Evolutionary conservation across 768 basidiomycete species (phyloP), one percentile per base, ranked within the genome.

Genomic region (Cytidiella melzeri): DNA sequence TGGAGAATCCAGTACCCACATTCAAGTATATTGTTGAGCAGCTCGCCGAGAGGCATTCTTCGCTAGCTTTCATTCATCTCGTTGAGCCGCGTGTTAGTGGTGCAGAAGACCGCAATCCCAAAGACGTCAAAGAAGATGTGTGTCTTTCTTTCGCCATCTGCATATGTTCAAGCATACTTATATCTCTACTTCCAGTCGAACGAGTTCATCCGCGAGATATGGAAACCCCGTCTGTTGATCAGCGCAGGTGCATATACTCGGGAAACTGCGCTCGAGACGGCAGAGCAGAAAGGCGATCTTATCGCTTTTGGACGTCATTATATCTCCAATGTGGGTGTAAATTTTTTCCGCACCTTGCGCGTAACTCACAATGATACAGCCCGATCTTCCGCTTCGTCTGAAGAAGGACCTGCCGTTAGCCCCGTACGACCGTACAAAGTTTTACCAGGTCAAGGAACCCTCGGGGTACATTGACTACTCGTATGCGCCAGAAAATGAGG

Each of bases 1-100:
- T 79, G 76, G 54, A 58, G 3, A 70, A 83, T 50, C 80, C 80
- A 0, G 62, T 71, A 3, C 76, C 79, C 0, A 75, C 75, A 6
- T 84, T 79, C 66, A 54, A 67, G 0, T 70, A 81, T 59, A 54
- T 83, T 26, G 69, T 76, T 20, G 46, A 64, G 4, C 46, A 71
- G 39, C 50, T 84, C 21, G 64, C 62, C 23, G 45, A 61, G 18
- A 49, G 51, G 7, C 68, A 73, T 55, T 73, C 79, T 5, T 47
- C 71, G 26, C 60, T 71, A 4, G 69, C 67, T 12, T 73, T 72
- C 59, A 41, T 72, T 20, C 67, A 73, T 56, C 34, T 67, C 39
- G 56, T 67, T 3, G 64, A 68, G 51, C 59, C 68, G 13, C 43
- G 52, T 2, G 43, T 49, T 3, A 13, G 7, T 1, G 52, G 47